These are phyloP conservation scores for Hymenoscyphus fructigenus DNA, from an alignment of 2,329 filamentous ascomycete genomes.

Conservation along the genomic window DNA sequence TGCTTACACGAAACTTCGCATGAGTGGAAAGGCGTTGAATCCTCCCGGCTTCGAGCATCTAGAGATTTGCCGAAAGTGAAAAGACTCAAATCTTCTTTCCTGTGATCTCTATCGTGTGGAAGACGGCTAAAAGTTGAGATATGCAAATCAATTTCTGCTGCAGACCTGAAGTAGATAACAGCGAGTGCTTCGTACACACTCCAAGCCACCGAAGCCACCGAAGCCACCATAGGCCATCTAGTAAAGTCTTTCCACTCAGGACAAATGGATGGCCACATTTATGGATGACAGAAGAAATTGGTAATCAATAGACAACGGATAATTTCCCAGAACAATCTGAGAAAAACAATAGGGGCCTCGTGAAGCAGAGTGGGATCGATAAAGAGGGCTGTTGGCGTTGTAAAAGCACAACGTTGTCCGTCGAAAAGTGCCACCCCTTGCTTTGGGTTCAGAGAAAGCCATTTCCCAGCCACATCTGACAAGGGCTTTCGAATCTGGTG, in stretches of 20 bases:
- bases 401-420: not conserved
- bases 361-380: not conserved
- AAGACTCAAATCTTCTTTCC: not conserved
- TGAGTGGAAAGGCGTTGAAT: slow-evolving; percentile 9
- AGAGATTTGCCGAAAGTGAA: slow-evolving; percentile 9
- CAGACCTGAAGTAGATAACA: slow-evolving; percentile 4
- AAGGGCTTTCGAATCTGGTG: no score
- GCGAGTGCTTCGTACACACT: not conserved
- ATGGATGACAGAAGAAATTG: not conserved
- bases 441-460: no score
- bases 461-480: no score
- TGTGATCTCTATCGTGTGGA: slow-evolving; percentile 8
- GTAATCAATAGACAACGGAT: not conserved
- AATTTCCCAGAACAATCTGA: not conserved
- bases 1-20: slow-evolving; percentile 8
- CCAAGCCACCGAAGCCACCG: slow-evolving; percentile 12
- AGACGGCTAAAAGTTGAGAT: slow-evolving; percentile 14
- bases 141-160: slow-evolving; percentile 10
- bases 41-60: not conserved
- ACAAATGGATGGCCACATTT: not conserved
- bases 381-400: not conserved
- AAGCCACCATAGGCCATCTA: not conserved
- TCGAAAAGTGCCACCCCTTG: not conserved
- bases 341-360: not conserved
- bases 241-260: not conserved